Percentiles rank a stretch among this genome's conserved stretches.
Evolutionary conservation across 345 rosid species (phyloP).

Genomic region (Eucalyptus leucophloia): DNA sequence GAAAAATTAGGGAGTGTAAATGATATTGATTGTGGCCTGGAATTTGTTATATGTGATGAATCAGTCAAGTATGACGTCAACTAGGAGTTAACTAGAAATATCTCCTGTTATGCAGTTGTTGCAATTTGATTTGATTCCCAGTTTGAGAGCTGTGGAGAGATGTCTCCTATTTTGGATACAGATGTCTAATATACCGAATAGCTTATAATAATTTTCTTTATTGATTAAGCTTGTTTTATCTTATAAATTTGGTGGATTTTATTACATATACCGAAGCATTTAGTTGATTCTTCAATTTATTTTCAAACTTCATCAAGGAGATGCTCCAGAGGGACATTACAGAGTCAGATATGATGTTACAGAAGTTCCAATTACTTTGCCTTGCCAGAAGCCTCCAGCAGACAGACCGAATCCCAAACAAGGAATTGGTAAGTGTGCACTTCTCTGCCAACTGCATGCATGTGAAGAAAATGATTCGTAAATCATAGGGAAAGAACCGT

Average conservation of each 20-base stretch:
- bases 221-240: neutral
- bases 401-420: conserved; percentile 98
- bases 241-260: neutral
- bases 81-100: neutral
- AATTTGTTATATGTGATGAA: neutral
- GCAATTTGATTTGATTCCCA: neutral
- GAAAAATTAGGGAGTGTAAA: neutral
- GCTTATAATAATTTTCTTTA: neutral
- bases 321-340: conserved; percentile 59
- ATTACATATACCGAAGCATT: neutral
- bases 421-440: conserved; percentile 54
- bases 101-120: neutral
- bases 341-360: conserved; percentile 72
- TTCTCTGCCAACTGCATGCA: neutral
- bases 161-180: neutral
- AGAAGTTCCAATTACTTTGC: conserved; percentile 65
- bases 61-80: neutral
- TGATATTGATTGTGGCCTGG: neutral
- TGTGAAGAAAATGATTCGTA: neutral
- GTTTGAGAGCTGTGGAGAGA: neutral
- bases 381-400: conserved; percentile 71
- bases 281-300: neutral
- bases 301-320: conserved; percentile 9
- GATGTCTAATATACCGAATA: neutral
- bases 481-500: neutral